Base-by-base conservation (phyloP, 148 eudicot genomes). In the Persicaria tinctoria region DNA sequence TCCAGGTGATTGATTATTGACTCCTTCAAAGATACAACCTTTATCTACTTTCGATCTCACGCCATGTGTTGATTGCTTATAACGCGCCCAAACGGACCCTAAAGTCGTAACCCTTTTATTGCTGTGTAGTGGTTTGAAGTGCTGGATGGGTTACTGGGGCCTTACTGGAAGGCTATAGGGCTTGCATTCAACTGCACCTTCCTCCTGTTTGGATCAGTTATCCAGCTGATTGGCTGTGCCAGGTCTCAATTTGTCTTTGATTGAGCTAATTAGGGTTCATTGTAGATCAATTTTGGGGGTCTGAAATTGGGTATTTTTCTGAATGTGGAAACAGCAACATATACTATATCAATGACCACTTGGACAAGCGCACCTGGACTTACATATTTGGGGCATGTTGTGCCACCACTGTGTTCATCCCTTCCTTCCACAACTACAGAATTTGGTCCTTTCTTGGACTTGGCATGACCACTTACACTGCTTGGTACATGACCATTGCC, bases 311-410 rank as follows among this genome's bases (percentile, higher is more conserved):
- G 13, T 7, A 23, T 20, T 14, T 38, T 45, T 4, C 44, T 48
- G n/a, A 41, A 23, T 60, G n/a, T 49, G 51, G 70, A 50, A 74
- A 47, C 80, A 82, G 84, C 47, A 82, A 82, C 51, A 82, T 82
- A 66, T 82, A 82, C 76, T 82, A 82, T 57, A 79, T 82, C 54
- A 82, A 82, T 69, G 84, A 79, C 68, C 75, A 72, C 3, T 72
- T 82, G 71, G 84, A 82, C 74, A 82, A 82, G 82, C 62, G 84
- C 59, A 82, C 84, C 18, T 82, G 84, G 84, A 82, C 84, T 5
- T 82, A 79, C 57, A 82, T 82, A 54, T 82, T 82, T 51, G 84
- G 84, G 8, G 82, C 84, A 0, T 82, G 84, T 47, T 82, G 84
- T 73, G 84, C 84, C 45, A 82, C 84, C 10, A 81, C 81, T 23